Evolutionary conservation across 139 green algal species (phyloP), one percentile per base, ranked within the genome.

Genomic region (Edaphochlamys debaryana): DNA sequence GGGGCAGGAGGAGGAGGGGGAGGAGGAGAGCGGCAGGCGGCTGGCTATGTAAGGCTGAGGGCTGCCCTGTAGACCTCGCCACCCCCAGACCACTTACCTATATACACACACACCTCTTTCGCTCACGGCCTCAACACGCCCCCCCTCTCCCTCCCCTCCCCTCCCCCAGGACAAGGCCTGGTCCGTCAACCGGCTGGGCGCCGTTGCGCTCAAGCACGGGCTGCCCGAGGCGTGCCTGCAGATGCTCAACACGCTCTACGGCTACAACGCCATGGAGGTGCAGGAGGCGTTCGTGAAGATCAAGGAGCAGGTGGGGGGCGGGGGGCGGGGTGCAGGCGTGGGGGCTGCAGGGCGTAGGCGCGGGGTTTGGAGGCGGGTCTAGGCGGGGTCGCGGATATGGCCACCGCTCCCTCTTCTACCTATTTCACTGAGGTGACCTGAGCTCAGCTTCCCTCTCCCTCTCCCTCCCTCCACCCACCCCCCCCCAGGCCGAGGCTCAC

Each of bases 231-330:
- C 88, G 54, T 91, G 87, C 84, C 89, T 92, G 52, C 86, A 71
- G 87, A 90, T 98, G 67, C 94, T 99, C 72, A 98, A 96, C 87
- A 96, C 89, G 40, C 88, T 99, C 88, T 99, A 99, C 82, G 95
- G 96, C 75, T 99, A 96, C 87, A 95, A 93, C 73, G 94, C 95
- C 40, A 99, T 99, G 96, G 97, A 99, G 82, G 95, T 99, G 67
- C 94, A 98, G 88, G 97, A 99, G 76, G 97, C 97, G 22, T 99
- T 99, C 89, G 89, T 97, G 23, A 99, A 99, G 90, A 98, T 98
- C 79, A 86, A 91, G 40, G 96, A 98, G 87, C 95, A 99, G 88
- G 89, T 67, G 34, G 30, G 50, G 71, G 38, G 27, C n/a, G n/a
- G n/a, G n/a, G n/a, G n/a, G 17, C 15, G 67, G 67, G 67, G 67